These are phyloP conservation scores for Talaromyces atroroseus DNA, from an alignment of 2,329 filamentous ascomycete species.

Conservation along the genomic window DNA sequence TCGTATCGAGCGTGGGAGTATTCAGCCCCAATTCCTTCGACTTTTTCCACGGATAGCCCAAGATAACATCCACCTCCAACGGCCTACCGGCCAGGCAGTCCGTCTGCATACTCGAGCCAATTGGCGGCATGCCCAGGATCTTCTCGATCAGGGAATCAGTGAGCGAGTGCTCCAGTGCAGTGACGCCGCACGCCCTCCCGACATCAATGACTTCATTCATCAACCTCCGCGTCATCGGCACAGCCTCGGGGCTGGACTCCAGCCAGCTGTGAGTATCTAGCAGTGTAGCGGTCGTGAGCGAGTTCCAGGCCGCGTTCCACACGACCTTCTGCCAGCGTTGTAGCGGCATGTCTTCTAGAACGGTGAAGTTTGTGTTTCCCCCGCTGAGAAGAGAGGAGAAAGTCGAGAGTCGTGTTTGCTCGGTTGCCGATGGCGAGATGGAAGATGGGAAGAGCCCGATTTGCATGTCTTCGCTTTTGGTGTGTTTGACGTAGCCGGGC, in stretches of 20 bases:
- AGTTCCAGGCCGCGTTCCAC: slow-evolving; percentile 41
- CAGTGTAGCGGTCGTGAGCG: slow-evolving; percentile 39
- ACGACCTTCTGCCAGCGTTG: slow-evolving; percentile 39
- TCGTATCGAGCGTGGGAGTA: slow-evolving; percentile 13
- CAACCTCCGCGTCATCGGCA: slow-evolving; percentile 32
- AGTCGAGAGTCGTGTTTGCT: slow-evolving; percentile 35
- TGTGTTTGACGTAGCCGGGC: slow-evolving; percentile 49
- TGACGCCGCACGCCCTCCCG: slow-evolving; percentile 34
- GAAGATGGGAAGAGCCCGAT: slow-evolving; percentile 49
- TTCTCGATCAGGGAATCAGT: slow-evolving; percentile 35
- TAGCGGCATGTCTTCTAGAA: slow-evolving; percentile 32
- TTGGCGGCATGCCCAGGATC: slow-evolving; percentile 35
- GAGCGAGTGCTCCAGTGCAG: slow-evolving; percentile 29
- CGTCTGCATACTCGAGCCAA: slow-evolving; percentile 44
- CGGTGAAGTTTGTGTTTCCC: slow-evolving; percentile 37
- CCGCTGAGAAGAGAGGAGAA: slow-evolving; percentile 39
- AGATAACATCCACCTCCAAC: slow-evolving; percentile 45
- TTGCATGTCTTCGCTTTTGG: slow-evolving; percentile 50
- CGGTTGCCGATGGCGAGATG: slow-evolving; percentile 20
- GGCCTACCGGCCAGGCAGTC: slow-evolving; percentile 38
- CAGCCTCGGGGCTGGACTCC: slow-evolving; percentile 35
- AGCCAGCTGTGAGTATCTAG: slow-evolving; percentile 41
- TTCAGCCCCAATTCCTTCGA: slow-evolving; percentile 13
- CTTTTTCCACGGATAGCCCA: slow-evolving; percentile 23
- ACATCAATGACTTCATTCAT: slow-evolving; percentile 43